phyloP scores from a whole-genome alignment of 2,329 filamentous ascomycete genomes.

The Domatiomyces catenatus region DNA sequence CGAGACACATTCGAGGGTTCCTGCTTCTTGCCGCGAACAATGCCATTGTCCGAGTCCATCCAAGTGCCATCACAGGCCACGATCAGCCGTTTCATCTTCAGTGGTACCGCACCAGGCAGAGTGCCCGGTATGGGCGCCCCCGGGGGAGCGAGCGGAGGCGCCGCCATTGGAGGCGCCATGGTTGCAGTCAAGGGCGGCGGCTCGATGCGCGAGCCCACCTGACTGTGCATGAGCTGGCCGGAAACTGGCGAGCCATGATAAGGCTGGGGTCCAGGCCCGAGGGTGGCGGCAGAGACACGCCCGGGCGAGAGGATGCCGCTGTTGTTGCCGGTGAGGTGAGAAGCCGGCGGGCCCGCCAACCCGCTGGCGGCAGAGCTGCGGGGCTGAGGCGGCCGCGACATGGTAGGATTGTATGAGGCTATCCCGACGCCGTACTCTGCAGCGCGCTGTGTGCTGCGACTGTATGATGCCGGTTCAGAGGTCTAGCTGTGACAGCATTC shows the following conservation, averaged over 20 bases:
- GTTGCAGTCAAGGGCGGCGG: slow-evolving; percentile 8
- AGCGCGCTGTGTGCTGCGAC: too few relatives aligned
- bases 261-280: slow-evolving; percentile 7
- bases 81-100: slow-evolving; percentile 21
- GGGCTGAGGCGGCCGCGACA: slow-evolving; percentile 9
- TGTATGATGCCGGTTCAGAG: background rate
- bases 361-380: slow-evolving; percentile 11
- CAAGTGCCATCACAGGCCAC: slow-evolving; percentile 25
- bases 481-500: background rate
- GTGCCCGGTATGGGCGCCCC: slow-evolving; percentile 17
- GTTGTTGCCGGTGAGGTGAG: background rate
- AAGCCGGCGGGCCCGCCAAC: slow-evolving; percentile 8
- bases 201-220: slow-evolving; percentile 12
- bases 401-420: background rate
- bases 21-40: slow-evolving; percentile 17
- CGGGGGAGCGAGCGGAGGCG: too few relatives aligned
- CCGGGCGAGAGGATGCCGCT: background rate
- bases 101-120: slow-evolving; percentile 8
- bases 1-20: slow-evolving; percentile 27
- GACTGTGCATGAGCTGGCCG: background rate
- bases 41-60: slow-evolving; percentile 20
- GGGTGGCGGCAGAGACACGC: slow-evolving; percentile 6
- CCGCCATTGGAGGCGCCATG: too few relatives aligned
- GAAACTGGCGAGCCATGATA: slow-evolving; percentile 2
- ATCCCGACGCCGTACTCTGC: background rate